Conservation (phyloP, 306 rosid genomes). For the Dalbergia oliveri region DNA sequence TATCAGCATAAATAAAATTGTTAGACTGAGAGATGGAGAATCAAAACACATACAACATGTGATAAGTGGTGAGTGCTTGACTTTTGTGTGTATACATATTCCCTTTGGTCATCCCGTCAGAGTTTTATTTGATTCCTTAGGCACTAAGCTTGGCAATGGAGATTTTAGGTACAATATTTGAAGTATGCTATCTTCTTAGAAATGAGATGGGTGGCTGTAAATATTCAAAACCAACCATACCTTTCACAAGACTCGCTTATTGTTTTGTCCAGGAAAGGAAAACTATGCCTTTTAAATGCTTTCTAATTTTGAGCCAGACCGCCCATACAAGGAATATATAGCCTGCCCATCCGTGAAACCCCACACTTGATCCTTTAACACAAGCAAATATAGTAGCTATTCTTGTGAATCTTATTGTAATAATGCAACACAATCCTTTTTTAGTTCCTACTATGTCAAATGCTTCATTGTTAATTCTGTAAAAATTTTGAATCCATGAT, state of each 20-base stretch:
- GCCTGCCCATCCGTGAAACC: not conserved
- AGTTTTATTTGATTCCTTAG: slow-evolving; percentile 38
- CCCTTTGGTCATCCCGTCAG: slow-evolving; percentile 15
- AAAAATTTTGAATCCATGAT: not conserved
- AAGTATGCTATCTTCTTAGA: slow-evolving; percentile 15
- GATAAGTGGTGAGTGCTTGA: slow-evolving; percentile 24
- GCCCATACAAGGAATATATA: not conserved
- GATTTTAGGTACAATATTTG: slow-evolving; percentile 15
- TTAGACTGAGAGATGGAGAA: slow-evolving; percentile 28
- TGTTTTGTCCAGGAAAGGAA: slow-evolving; percentile 17
- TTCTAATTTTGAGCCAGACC: not conserved
- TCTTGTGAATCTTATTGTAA: not conserved
- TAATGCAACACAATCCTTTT: not conserved
- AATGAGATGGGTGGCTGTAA: slow-evolving; percentile 12
- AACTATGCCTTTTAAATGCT: not conserved
- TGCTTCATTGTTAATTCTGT: not conserved
- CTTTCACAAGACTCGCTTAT: slow-evolving; percentile 30
- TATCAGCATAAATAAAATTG: too few relatives aligned
- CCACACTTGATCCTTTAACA: not conserved
- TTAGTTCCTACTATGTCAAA: not conserved
- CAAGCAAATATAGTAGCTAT: not conserved
- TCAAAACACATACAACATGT: slow-evolving; percentile 36
- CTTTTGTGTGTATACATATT: slow-evolving; percentile 19
- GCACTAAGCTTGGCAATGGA: slow-evolving; percentile 32
- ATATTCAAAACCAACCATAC: slow-evolving; percentile 4